Evolutionary conservation across 768 basidiomycete species (phyloP).

Genomic region (Jaapia argillacea): DNA sequence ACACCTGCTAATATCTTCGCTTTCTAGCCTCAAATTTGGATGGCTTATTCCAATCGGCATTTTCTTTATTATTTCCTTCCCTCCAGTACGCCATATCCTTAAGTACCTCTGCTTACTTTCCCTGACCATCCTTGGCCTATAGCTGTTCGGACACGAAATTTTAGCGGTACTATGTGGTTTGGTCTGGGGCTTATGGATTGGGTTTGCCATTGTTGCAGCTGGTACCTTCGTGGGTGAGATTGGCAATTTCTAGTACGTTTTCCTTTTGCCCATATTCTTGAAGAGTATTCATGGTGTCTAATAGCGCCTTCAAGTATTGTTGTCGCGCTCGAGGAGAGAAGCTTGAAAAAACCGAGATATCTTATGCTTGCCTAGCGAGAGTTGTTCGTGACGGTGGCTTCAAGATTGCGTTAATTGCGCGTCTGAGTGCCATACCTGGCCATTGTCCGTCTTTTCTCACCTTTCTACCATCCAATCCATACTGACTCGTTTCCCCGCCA

Average conservation of each 20-base stretch:
- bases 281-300: not conserved
- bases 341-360: conserved; percentile 30
- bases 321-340: conserved; percentile 71
- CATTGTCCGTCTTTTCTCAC: conserved; percentile 46
- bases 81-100: conserved; percentile 40
- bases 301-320: conserved; percentile 75
- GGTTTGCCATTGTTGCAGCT: conserved; percentile 68
- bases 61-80: conserved; percentile 77
- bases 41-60: conserved; percentile 73
- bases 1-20: not conserved
- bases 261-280: not conserved
- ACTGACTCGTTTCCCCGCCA: conserved; percentile 18
- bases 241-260: conserved; percentile 74
- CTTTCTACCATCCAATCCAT: not conserved
- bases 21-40: conserved; percentile 37
- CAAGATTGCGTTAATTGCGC: conserved; percentile 67
- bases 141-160: conserved; percentile 82
- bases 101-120: not conserved
- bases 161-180: conserved; percentile 72
- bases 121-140: conserved; percentile 6
- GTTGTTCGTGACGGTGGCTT: conserved; percentile 85
- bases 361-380: conserved; percentile 37
- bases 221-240: conserved; percentile 81
- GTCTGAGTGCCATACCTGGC: conserved; percentile 77
- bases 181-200: conserved; percentile 73